Base-by-base conservation (phyloP, 106 monocot species). In the Platanthera zijinensis region DNA sequence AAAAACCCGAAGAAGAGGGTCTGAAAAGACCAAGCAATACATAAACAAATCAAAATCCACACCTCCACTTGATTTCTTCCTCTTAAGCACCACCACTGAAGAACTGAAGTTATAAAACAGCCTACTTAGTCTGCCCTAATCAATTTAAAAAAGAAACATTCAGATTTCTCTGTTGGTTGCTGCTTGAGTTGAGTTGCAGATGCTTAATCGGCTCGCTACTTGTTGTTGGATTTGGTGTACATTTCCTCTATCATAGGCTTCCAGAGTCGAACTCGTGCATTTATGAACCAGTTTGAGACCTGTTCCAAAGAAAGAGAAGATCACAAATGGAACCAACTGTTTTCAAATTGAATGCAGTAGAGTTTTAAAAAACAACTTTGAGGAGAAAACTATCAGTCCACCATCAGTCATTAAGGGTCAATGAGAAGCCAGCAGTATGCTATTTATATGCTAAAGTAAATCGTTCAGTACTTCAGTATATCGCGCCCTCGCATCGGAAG, bases 231-330 rank as follows among this genome's bases (percentile, higher is more conserved):
- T 56, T 92, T 89, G 25, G 82, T 51, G 22, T 95, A 95, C 95
- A 95, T 95, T 76, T 95, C 91, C 69, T 95, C 95, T 72, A 95
- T 87, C 95, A 95, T 95, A 51, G 95, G 95, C 72, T 95, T 95
- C 83, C 92, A 95, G 0, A 95, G 75, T 46, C 89, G 69, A 6
- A 89, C 86, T n/a, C 89, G 78, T 25, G 89, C 86, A 75, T 89
- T 89, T 78, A 89, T 89, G 71, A 89, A 89, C 89, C 89, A 89
- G 69, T 89, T 89, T 59, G 86, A 86, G 14, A 89, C 89, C 89
- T 89, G 81, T 11, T 56, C 13, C 13, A n/a, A 56, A 13, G 56
- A 56, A 56, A 15, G n/a, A n/a, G 1, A n/a, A n/a, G 14, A 56
- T 53, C 52, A 53, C 52, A 14, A 14, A 53, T 53, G 13, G 13